These are phyloP conservation scores for Chlorencoelia australis DNA, from an alignment of 2,329 filamentous ascomycete genomes.

Conservation along the genomic window DNA sequence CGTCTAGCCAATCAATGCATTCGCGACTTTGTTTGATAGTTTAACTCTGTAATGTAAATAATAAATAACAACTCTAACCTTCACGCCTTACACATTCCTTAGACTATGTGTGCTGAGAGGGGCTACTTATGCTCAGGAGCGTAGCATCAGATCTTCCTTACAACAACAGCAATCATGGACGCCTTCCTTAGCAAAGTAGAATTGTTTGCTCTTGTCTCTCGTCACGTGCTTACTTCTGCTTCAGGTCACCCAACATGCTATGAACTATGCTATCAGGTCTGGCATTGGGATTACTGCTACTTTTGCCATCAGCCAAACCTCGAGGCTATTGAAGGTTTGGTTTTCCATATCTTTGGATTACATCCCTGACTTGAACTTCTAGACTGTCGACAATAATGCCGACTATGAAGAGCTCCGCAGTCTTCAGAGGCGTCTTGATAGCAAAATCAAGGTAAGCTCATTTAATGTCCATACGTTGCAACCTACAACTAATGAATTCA, in stretches of 20 bases:
- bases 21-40: no score
- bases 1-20: no score
- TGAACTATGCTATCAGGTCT: constrained; percentile 84
- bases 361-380: constrained; percentile 5
- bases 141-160: not conserved
- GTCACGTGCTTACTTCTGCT: constrained; percentile 15
- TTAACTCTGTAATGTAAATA: no score
- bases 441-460: constrained; percentile 67
- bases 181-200: constrained; percentile 48
- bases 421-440: constrained; percentile 66
- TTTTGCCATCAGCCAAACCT: constrained; percentile 77
- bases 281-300: constrained; percentile 77
- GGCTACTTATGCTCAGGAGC: no score
- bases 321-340: constrained; percentile 59
- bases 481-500: not conserved
- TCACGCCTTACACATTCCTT: no score
- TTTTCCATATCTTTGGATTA: not conserved
- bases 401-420: constrained; percentile 57
- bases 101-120: no score
- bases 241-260: constrained; percentile 46
- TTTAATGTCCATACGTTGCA: constrained; percentile 1
- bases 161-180: constrained; percentile 18
- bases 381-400: constrained; percentile 61
- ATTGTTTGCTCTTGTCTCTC: not conserved
- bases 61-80: no score